Evolutionary conservation across 179 eudicot species (phyloP).

Genomic region (Silene coronaria): DNA sequence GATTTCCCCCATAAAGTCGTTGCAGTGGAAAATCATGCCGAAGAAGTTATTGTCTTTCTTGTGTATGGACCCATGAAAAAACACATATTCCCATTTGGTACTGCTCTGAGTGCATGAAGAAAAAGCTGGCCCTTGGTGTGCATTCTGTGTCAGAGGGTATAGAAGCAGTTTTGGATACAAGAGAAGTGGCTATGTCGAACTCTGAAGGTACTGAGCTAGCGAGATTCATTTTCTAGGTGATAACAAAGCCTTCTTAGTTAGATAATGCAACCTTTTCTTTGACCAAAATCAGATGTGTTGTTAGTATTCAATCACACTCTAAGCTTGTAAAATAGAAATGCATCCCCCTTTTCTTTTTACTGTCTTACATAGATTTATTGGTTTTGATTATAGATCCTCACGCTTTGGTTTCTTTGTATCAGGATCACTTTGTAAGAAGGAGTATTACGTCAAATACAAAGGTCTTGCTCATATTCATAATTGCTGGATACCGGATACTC

Average conservation of each 20-base stretch:
- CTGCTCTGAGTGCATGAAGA: constrained; percentile 52
- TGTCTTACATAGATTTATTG: neutral
- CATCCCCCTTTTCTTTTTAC: neutral
- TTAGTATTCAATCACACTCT: neutral
- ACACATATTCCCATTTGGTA: constrained; percentile 40
- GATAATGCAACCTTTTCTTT: neutral
- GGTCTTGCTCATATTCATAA: constrained; percentile 83
- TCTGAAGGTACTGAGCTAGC: constrained; percentile 35
- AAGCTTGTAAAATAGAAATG: too few species aligned
- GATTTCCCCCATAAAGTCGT: constrained; percentile 28
- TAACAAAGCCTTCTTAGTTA: neutral
- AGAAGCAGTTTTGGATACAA: constrained; percentile 64
- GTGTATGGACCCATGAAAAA: constrained; percentile 39
- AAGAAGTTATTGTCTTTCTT: constrained; percentile 48
- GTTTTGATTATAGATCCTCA: constrained; percentile 6
- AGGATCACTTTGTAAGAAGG: constrained; percentile 50
- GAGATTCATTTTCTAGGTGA: neutral
- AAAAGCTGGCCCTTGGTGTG: constrained; percentile 49
- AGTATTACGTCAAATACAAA: constrained; percentile 65
- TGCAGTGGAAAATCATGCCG: constrained; percentile 60
- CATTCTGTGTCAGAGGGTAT: constrained; percentile 54
- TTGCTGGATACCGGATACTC: constrained; percentile 57
- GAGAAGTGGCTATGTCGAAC: constrained; percentile 48
- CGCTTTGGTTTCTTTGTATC: constrained; percentile 14
- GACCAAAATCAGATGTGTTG: neutral